Evolutionary conservation across 176 grass and related monocot genomes (phyloP).

Genomic region (Saccharum spontaneum): DNA sequence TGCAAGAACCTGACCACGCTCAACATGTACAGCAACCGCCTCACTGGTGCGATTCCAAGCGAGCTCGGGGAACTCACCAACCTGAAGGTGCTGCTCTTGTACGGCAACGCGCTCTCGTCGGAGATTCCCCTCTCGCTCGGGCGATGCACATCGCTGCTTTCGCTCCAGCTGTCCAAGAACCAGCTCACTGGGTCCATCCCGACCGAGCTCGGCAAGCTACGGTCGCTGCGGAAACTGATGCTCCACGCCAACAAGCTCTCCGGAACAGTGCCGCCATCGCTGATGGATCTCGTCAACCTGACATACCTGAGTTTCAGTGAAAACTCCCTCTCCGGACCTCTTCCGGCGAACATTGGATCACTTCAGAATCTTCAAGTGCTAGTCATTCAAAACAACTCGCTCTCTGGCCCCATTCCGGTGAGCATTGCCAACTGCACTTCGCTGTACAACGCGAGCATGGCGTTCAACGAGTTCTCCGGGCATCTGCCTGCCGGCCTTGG

Average conservation of each 20-base stretch:
- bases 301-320: slow-evolving; percentile 45
- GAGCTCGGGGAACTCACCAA: slow-evolving; percentile 70
- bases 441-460: slow-evolving; percentile 63
- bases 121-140: slow-evolving; percentile 59
- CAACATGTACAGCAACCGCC: slow-evolving; percentile 58
- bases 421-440: slow-evolving; percentile 74
- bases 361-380: slow-evolving; percentile 51
- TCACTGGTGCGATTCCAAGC: slow-evolving; percentile 65
- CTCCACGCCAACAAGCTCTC: slow-evolving; percentile 61
- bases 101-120: slow-evolving; percentile 60
- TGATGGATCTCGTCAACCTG: slow-evolving; percentile 71
- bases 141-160: slow-evolving; percentile 41
- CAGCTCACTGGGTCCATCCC: slow-evolving; percentile 59
- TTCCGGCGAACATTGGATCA: slow-evolving; percentile 55
- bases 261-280: slow-evolving; percentile 45
- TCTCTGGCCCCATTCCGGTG: slow-evolving; percentile 57
- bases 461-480: slow-evolving; percentile 52
- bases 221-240: slow-evolving; percentile 43
- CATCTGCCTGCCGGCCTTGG: slow-evolving; percentile 52
- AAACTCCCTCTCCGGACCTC: slow-evolving; percentile 58
- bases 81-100: slow-evolving; percentile 30
- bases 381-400: slow-evolving; percentile 34
- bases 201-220: slow-evolving; percentile 60
- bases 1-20: slow-evolving; percentile 63
- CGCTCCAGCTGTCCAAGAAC: slow-evolving; percentile 52